Evolutionary conservation across 495 filamentous ascomycete genomes (phyloP).

Genomic region (Talaromyces liani): DNA sequence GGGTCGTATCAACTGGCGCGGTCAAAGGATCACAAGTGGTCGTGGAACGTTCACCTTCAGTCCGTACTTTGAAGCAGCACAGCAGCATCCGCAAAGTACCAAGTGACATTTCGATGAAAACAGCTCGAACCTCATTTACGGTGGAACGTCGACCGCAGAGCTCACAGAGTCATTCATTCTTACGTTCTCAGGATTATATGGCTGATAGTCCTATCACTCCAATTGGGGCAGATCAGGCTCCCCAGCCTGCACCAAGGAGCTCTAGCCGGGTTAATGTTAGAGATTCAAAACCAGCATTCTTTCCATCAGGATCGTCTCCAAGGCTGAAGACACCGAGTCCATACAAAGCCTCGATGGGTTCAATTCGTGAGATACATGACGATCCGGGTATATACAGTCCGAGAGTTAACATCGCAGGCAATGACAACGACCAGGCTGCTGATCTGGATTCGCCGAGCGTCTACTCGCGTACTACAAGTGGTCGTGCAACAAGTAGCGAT

Average conservation of each 20-base stretch:
- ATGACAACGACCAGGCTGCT: conserved; percentile 4
- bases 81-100: conserved; percentile 24
- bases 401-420: conserved; percentile 15
- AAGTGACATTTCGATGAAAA: conserved; percentile 25
- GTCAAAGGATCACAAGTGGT: conserved; percentile 25
- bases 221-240: conserved; percentile 18
- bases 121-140: conserved; percentile 7
- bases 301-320: conserved; percentile 35
- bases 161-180: conserved; percentile 3
- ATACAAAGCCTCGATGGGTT: conserved; percentile 43
- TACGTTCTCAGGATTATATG: not conserved
- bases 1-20: conserved; percentile 24
- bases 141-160: not conserved
- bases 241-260: conserved; percentile 6
- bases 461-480: conserved; percentile 50
- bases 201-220: conserved; percentile 15
- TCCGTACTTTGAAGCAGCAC: conserved; percentile 22
- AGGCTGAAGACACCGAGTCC: conserved; percentile 47
- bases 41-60: conserved; percentile 25
- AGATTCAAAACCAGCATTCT: conserved; percentile 30
- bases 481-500: conserved; percentile 25
- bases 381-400: conserved; percentile 16
- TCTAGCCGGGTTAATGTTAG: conserved; percentile 14
- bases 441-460: conserved; percentile 39
- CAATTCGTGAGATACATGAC: conserved; percentile 10